Conservation (phyloP, 2,329 filamentous ascomycete species). For the Pleurostoma richardsiae region DNA sequence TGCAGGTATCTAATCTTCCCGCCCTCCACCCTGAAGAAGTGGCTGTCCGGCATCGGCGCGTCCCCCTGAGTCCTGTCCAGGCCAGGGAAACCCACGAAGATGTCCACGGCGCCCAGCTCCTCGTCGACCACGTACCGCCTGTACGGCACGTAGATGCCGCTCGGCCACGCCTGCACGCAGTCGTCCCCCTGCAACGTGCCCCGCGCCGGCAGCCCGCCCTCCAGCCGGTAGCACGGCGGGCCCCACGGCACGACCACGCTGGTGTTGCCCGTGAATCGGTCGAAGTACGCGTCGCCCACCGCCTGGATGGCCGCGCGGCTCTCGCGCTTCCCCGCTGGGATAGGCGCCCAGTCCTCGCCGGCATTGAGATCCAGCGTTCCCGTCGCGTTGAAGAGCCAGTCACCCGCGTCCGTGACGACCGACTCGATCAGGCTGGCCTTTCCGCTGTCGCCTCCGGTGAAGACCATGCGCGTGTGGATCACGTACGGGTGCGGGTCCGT, state of each 20-base stretch:
- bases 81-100: slow-evolving; percentile 18
- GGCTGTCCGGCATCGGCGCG: slow-evolving; percentile 17
- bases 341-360: slow-evolving; percentile 23
- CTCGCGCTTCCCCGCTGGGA: slow-evolving; percentile 22
- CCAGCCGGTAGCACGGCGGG: slow-evolving; percentile 16
- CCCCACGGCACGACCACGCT: slow-evolving; percentile 18
- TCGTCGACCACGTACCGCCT: slow-evolving; percentile 23
- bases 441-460: slow-evolving; percentile 10
- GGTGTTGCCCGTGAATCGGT: slow-evolving; percentile 16
- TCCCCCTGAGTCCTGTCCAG: slow-evolving; percentile 11
- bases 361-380: slow-evolving; percentile 24
- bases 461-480: slow-evolving; percentile 22
- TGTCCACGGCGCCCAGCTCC: slow-evolving; percentile 17
- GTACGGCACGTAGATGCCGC: slow-evolving; percentile 13
- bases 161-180: slow-evolving; percentile 19
- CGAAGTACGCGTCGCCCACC: slow-evolving; percentile 23
- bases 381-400: slow-evolving; percentile 31
- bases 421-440: slow-evolving; percentile 16
- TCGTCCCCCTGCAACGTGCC: slow-evolving; percentile 8
- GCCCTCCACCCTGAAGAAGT: slow-evolving; percentile 19
- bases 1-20: slow-evolving; percentile 21
- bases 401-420: slow-evolving; percentile 24
- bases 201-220: slow-evolving; percentile 18
- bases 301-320: slow-evolving; percentile 23
- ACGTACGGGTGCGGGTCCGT: slow-evolving; percentile 12